phyloP scores from a whole-genome alignment of 331 rosid genomes.

The Telfairia occidentalis region DNA sequence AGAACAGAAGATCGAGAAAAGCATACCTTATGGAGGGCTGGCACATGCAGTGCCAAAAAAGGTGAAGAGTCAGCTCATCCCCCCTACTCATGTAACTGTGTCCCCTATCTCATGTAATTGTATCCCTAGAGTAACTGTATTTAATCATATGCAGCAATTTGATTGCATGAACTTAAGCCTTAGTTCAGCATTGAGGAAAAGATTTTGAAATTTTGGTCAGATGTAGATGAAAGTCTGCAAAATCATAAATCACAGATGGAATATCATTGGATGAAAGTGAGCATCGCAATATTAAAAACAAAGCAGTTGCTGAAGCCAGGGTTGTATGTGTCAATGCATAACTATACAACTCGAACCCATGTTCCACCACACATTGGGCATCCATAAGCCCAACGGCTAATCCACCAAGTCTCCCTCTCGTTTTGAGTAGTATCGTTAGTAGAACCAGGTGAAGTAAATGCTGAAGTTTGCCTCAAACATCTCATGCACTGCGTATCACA shows the following conservation, averaged over 20 bases:
- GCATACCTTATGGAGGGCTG: conserved; percentile 1
- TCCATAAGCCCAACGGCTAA: conserved; percentile 92
- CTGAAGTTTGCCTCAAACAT: conserved; percentile 93
- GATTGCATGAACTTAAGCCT: conserved; percentile 3
- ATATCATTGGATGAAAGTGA: not conserved
- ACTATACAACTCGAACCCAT: conserved; percentile 92
- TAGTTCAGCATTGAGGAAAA: not conserved
- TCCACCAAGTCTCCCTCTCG: conserved; percentile 83
- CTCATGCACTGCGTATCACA: conserved; percentile 68
- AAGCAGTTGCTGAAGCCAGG: conserved; percentile 7
- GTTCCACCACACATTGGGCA: conserved; percentile 99
- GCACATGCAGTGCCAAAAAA: conserved; percentile 1
- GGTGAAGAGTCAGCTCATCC: not conserved
- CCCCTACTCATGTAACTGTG: not conserved
- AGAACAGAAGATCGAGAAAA: not conserved
- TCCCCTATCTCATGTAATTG: not conserved
- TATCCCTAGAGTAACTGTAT: not conserved
- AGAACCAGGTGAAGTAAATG: conserved; percentile 58
- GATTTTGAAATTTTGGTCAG: not conserved
- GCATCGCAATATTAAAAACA: not conserved
- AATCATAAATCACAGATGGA: not conserved
- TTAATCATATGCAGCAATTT: not conserved
- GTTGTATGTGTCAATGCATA: not conserved
- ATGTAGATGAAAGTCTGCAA: not conserved
- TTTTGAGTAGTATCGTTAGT: conserved; percentile 37